A percentile compares a stretch with the other conserved stretches of the same genome.
Conservation (phyloP, 2,329 filamentous ascomycete genomes). For the Ilyonectria robusta region DNA sequence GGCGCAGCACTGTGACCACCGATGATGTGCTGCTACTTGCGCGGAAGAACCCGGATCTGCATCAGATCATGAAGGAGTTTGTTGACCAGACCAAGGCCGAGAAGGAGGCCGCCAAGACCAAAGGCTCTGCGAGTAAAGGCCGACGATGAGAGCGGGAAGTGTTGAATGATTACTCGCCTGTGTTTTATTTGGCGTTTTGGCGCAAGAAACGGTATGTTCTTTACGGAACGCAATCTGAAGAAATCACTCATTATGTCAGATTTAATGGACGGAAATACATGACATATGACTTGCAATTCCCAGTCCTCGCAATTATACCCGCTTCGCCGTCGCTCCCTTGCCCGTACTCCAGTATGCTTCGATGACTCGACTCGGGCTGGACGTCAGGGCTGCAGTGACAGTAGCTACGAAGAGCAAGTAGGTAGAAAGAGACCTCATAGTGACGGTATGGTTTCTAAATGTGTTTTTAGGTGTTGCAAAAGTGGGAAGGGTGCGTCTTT, state of each 20-base stretch:
- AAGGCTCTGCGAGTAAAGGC: conserved; percentile 52
- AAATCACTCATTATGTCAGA: background rate
- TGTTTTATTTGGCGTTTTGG: conserved; percentile 30
- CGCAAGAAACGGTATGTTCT: conserved; percentile 15
- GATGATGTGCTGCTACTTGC: conserved; percentile 92
- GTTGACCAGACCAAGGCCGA: conserved; percentile 72
- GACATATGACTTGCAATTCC: background rate
- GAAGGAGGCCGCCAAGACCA: conserved; percentile 44
- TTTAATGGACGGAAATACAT: background rate
- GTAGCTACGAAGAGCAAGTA: conserved; percentile 21
- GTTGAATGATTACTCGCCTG: conserved; percentile 11
- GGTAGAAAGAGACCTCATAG: conserved; percentile 14
- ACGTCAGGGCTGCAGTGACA: conserved; percentile 14
- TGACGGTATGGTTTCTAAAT: background rate
- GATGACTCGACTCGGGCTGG: conserved; percentile 13
- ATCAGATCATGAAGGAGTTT: conserved; percentile 79
- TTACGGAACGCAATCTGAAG: background rate
- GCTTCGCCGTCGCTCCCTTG: no score
- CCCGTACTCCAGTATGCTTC: background rate
- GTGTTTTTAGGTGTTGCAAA: background rate
- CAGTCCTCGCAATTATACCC: background rate
- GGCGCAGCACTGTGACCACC: conserved; percentile 82
- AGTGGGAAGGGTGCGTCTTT: background rate
- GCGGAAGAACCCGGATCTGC: conserved; percentile 87
- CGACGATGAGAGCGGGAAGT: conserved; percentile 39